Conservation (phyloP, 495 filamentous ascomycete genomes). For the Hyaloscypha bicolor region DNA sequence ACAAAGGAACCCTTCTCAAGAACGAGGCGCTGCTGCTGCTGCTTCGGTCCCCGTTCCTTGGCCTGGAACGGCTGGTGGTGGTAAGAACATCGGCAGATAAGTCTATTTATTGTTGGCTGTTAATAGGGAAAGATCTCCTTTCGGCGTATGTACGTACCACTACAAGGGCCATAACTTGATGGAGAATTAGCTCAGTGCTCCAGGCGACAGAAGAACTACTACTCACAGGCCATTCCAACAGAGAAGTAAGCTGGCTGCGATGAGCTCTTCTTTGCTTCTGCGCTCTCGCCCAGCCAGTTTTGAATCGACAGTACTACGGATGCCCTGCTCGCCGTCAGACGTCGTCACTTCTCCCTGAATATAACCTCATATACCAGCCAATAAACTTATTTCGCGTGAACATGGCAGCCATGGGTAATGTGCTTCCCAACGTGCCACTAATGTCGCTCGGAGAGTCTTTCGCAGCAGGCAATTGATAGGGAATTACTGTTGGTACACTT, state of each 20-base stretch:
- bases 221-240: conserved; percentile 83
- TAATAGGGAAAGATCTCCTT: background rate
- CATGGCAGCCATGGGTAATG: conserved; percentile 92
- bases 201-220: background rate
- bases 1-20: conserved; percentile 6
- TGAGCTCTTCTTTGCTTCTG: conserved; percentile 66
- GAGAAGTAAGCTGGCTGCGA: conserved; percentile 81
- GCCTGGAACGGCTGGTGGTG: conserved; percentile 48
- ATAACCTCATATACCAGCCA: conserved; percentile 65
- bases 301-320: conserved; percentile 83
- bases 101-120: conserved; percentile 39
- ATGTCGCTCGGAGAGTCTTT: conserved; percentile 50
- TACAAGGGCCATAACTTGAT: conserved; percentile 72
- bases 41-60: conserved; percentile 28
- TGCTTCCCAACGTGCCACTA: conserved; percentile 74
- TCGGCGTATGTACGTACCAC: conserved; percentile 41
- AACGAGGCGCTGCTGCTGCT: conserved; percentile 20
- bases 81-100: conserved; percentile 85
- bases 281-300: conserved; percentile 82
- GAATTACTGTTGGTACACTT: conserved; percentile 43
- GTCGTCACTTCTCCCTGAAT: background rate
- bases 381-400: conserved; percentile 89
- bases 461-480: conserved; percentile 48
- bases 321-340: conserved; percentile 57
- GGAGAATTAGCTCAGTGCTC: conserved; percentile 28